Base-by-base conservation (phyloP, 148 eudicot species). In the Cornus kousa region DNA sequence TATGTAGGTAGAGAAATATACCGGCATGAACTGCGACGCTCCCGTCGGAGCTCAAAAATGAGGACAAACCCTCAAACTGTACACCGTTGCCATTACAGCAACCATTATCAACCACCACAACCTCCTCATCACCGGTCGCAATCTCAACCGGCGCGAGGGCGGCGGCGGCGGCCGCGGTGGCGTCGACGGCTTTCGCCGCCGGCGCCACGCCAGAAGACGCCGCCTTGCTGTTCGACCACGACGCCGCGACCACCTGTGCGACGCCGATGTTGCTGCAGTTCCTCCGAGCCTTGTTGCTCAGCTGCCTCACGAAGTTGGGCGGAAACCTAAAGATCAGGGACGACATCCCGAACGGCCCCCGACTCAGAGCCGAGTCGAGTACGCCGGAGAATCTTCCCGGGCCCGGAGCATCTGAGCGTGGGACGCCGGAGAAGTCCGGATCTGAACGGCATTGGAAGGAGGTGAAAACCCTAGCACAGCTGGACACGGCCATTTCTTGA, bases 201-300 rank as follows among this genome's bases (percentile, higher is more conserved):
- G 19, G 19, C 77, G 82, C 68, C 13, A 76, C 53, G 75, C 55
- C 33, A 82, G 22, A 12, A 39, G 77, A 37, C 0, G 43, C 50
- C 35, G 57, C 48, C 48, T 65, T 71, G 72, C 83, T 80, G 85
- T 89, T 73, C 10, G 97, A 86, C 97, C 97, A 92, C 53, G 97
- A 90, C 24, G 97, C 92, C 0, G 97, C 97, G 1, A 92, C 94
- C 67, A 92, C 80, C 71, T 90, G 97, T 5, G 97, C 97, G 19
- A 92, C 94, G 19, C 97, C 97, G 81, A 94, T 94, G 82, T 94
- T 94, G 91, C 97, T 89, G 78, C 98, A 94, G 82, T 94, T 92
- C 53, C 98, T 80, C 35, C 98, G 83, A 72, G 98, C 97, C 77
- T 94, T 92, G 74, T 53, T 90, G 87, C 97, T 94, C 32, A 94